Evolutionary conservation across 352 stramenopile species (phyloP).

Genomic region (Phytophthora brassicae): DNA sequence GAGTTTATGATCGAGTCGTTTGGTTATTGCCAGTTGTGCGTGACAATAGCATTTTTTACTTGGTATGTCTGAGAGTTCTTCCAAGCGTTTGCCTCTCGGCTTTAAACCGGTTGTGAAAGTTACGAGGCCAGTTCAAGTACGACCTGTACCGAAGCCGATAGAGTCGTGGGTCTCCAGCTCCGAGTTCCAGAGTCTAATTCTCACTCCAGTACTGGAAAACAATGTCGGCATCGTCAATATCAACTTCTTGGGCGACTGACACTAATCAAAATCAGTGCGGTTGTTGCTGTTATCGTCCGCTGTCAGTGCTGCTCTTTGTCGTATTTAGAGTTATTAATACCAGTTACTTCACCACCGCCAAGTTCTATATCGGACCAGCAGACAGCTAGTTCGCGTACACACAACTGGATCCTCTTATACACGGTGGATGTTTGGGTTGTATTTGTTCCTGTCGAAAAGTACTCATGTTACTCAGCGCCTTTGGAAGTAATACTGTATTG

Average conservation of each 20-base stretch:
- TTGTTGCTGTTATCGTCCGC: slow-evolving; percentile 6
- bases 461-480: slow-evolving; percentile 9
- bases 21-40: not conserved
- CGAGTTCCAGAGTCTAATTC: too few species aligned
- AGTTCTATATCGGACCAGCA: slow-evolving; percentile 7
- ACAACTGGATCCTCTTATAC: slow-evolving; percentile 11
- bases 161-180: not conserved
- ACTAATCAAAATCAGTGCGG: slow-evolving; percentile 8
- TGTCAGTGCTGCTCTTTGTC: slow-evolving; percentile 6
- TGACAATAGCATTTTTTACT: not conserved
- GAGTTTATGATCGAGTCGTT: not conserved
- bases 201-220: too few species aligned
- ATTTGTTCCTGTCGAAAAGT: slow-evolving; percentile 8
- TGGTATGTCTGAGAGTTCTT: not conserved
- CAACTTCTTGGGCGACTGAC: not conserved
- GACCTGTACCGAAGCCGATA: not conserved
- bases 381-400: slow-evolving; percentile 13
- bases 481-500: slow-evolving; percentile 2
- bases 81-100: not conserved
- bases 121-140: not conserved
- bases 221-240: not conserved
- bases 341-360: slow-evolving; percentile 4
- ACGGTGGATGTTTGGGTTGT: slow-evolving; percentile 4
- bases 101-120: not conserved
- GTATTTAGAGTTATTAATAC: slow-evolving; percentile 5